phyloP scores from a whole-genome alignment of 2,329 filamentous ascomycete genomes.

The Cadophora malorum region DNA sequence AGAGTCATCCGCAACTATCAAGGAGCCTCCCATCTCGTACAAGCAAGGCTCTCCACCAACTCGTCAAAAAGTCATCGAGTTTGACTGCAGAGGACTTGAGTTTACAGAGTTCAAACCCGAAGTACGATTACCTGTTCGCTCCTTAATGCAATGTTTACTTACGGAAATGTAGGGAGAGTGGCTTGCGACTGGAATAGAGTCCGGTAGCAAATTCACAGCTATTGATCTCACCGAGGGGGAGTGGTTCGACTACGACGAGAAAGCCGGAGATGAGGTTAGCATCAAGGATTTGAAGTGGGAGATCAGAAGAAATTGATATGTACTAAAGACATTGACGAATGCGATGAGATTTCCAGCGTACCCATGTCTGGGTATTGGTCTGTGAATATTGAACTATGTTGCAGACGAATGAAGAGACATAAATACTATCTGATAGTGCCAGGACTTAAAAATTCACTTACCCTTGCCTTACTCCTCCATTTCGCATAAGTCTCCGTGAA shows the following conservation, averaged over 20 bases:
- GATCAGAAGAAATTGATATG: constrained; percentile 54
- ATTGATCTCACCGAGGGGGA: constrained; percentile 90
- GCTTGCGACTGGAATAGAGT: constrained; percentile 82
- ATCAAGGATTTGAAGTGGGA: constrained; percentile 91
- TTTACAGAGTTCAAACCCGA: constrained; percentile 91
- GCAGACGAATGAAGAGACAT: neutral
- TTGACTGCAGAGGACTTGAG: constrained; percentile 93
- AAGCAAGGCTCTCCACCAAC: constrained; percentile 74
- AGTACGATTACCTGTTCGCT: constrained; percentile 54
- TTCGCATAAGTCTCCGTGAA: too few relatives aligned
- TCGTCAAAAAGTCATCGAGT: constrained; percentile 79
- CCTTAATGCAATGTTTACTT: neutral
- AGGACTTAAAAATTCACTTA: too few relatives aligned
- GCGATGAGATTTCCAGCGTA: neutral
- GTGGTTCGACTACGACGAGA: constrained; percentile 99
- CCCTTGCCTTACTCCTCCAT: too few relatives aligned
- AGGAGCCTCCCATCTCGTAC: constrained; percentile 74
- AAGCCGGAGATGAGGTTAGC: constrained; percentile 87
- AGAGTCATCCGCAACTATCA: constrained; percentile 86
- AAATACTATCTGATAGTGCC: neutral
- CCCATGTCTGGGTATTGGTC: neutral
- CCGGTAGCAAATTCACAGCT: constrained; percentile 77
- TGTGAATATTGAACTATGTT: neutral
- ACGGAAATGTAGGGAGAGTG: constrained; percentile 74
- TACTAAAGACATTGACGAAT: neutral